Evolutionary conservation across 495 filamentous ascomycete genomes (phyloP), one percentile per base, ranked within the genome.

Genomic region (Penicillium flavigenum): DNA sequence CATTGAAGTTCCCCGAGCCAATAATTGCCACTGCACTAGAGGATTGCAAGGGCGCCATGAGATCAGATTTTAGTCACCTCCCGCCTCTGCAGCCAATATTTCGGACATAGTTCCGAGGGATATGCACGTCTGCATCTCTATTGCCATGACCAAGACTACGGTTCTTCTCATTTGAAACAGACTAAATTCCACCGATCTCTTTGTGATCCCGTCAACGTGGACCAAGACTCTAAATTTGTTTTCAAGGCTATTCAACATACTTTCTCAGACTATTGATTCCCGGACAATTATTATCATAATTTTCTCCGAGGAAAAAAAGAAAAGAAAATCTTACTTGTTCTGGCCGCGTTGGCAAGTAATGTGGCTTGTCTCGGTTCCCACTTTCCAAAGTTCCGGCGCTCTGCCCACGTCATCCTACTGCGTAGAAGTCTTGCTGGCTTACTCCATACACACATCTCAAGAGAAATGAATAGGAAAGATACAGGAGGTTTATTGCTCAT

Each of bases 21-120:
- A 46, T 32, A 20, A 31, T 54, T 24, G 53, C 53, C 53, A 55
- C 51, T 44, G 5, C 53, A 55, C 39, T 44, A 2, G 16, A 38
- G 9, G 32, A 32, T 31, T 9, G n/a, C 27, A 31, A 31, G 16
- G 19, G 38, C 49, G 22, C 49, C 49, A 55, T 55, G 53, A 55
- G 32, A 55, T 55, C 53, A 55, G 20, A 55, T 16, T 27, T 38
- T 8, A 27, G 31, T 47, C 51, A 47, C 34, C 19, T 34, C 39
- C 53, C 20, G 31, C 31, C 41, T 45, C 49, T 42, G 49, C 42
- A 54, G 6, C 19, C 26, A 38, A 47, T 12, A 38, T 20, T 17
- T 26, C 52, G 52, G 44, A 16, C 19, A 47, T 29, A 31, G 14
- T 55, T 46, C 52, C 43, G 52, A n/a, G 36, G 16, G n/a, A 14